Evolutionary conservation across 1,284 basidiomycete genomes (phyloP), one percentile per base, ranked within the genome.

Genomic region (Trichosporon asahii): DNA sequence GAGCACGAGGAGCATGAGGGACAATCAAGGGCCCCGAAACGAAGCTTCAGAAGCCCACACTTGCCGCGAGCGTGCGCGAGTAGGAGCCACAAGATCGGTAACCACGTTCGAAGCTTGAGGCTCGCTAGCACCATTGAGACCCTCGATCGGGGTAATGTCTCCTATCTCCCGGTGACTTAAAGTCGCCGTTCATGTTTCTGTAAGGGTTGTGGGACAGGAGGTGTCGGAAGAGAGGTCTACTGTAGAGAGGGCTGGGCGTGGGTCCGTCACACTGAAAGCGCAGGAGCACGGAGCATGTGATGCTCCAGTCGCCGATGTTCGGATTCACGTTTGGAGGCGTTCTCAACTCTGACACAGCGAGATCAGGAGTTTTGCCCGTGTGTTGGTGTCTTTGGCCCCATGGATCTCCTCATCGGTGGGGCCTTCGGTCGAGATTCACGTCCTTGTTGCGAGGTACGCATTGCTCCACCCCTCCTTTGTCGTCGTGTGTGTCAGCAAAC

Each of bases 41-140:
- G 49, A 53, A 53, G 49, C 49, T 53, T 31, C 57, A 31, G 29
- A 31, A 61, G 29, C 18, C 27, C 27, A 31, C 27, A 12, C 40
- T 44, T 9, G 2, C 14, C 15, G 18, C 40, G n/a, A n/a, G n/a
- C n/a, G n/a, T n/a, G n/a, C 18, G 40, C 40, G 18, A 44, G 40
- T 44, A 8, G 7, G 29, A 61, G 15, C 57, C 57, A 33, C 9
- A 61, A 23, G 57, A 31, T 29, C 27, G 57, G 57, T 61, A 61
- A 61, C 27, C 57, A 61, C 57, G 57, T 61, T 61, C 57, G 57
- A 61, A 61, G 57, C 15, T 53, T 53, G 21, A 53, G 15, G 18
- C 25, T n/a, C 55, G 55, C 25, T n/a, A 61, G 27, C 5, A 27
- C 29, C 57, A 31, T 61, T 61, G 21, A 9, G 15, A 61, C 18